Percentiles rank a stretch among this genome's conserved stretches.
Conservation (phyloP, 208 protist species). For the Leishmania martiniquensis region DNA sequence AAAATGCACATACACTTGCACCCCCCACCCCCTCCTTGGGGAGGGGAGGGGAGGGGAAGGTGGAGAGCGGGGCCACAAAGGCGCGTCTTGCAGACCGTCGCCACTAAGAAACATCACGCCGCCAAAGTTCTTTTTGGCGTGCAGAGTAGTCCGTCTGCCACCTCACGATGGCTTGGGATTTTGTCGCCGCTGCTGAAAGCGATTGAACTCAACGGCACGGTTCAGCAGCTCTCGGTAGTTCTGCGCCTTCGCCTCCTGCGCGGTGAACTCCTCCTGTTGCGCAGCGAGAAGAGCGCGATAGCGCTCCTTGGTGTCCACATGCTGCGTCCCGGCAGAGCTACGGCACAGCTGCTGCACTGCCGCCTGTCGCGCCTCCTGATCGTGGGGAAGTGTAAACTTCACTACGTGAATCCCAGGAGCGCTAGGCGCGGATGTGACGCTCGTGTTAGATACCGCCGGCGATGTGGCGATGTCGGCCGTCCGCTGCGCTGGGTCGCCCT, state of each 20-base stretch:
- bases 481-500: not conserved
- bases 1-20: too few species aligned
- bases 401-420: slow-evolving; percentile 60
- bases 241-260: slow-evolving; percentile 40
- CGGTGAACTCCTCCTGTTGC: slow-evolving; percentile 50
- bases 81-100: not conserved
- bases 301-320: slow-evolving; percentile 70
- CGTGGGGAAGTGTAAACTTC: slow-evolving; percentile 62
- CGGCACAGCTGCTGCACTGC: slow-evolving; percentile 68
- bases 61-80: not conserved
- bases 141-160: too few species aligned
- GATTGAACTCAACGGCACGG: slow-evolving; percentile 63
- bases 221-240: slow-evolving; percentile 64
- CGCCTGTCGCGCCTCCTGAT: slow-evolving; percentile 51
- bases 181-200: slow-evolving; percentile 17
- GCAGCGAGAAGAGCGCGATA: slow-evolving; percentile 48
- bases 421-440: not conserved
- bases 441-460: too few species aligned
- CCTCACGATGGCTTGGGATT: not conserved
- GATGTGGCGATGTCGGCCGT: not conserved
- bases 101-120: not conserved
- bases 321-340: slow-evolving; percentile 44
- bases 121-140: not conserved
- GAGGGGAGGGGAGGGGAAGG: too few species aligned
- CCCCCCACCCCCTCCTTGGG: too few species aligned